Base-by-base conservation (phyloP, 306 rosid species). In the Malus sieversii region DNA sequence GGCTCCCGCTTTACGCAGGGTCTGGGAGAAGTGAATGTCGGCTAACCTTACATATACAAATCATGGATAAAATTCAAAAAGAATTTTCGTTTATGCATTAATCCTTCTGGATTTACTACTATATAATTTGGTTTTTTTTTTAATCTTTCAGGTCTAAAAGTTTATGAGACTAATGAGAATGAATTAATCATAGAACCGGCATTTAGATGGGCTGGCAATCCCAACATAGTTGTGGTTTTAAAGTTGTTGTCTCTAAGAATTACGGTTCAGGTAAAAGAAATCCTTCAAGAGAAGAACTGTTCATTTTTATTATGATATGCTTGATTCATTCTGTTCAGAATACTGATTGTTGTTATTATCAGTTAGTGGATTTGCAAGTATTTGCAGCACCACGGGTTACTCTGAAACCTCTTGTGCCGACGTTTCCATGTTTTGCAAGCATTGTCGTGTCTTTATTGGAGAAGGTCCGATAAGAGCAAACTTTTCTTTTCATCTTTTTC, bases 151-250 rank as follows among this genome's bases (percentile, higher is more conserved):
- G 97, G 98, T 80, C 55, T 94, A 30, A 94, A 92, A 84, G 88
- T 86, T 66, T 85, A 72, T 19, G 90, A 86, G 82, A 92, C 96
- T 73, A 89, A 94, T 72, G 97, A 94, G 87, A 90, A 90, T 68
- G 90, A 94, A 84, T 75, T 94, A 73, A 91, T 92, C 70, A 86
- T 89, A 92, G 96, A 94, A 72, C 96, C 91, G 8, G 84, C 75
- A 53, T 78, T 92, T 83, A 90, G 87, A 82, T 94, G 98, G 98
- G 95, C 93, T 55, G 95, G 97, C 44, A 92, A 92, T 81, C 96
- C 97, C 53, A 84, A 86, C 83, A 80, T 94, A 78, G 89, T 87
- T 79, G 66, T 94, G 85, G 77, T 68, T 52, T 14, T 94, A 74
- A 75, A 87, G 7, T 66, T 92, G 75, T 77, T 85, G 20, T 86